These are phyloP conservation scores for Actinidia arguta DNA, from an alignment of 179 eudicot species.

Conservation along the genomic window DNA sequence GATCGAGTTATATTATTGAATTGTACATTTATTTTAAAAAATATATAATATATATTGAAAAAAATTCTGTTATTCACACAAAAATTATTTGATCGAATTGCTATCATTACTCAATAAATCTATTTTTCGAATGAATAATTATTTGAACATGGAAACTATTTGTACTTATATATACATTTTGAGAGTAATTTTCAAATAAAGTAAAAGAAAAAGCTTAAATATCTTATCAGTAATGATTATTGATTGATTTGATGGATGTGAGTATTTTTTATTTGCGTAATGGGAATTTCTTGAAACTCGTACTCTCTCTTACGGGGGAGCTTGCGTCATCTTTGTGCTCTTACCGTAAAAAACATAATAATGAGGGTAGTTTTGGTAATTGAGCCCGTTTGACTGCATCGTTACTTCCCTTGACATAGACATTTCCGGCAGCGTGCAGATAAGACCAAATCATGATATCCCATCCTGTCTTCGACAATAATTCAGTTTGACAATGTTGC, in stretches of 20 bases:
- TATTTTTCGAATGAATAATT: neutral
- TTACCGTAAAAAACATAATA: too few relatives aligned
- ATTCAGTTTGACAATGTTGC: neutral
- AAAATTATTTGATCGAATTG: neutral
- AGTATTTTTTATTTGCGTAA: neutral
- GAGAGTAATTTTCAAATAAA: neutral
- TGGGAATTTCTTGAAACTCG: slow-evolving; percentile 21
- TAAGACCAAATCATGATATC: neutral
- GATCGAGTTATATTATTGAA: too few relatives aligned
- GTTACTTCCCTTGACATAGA: neutral
- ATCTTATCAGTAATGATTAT: slow-evolving; percentile 29
- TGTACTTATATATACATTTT: too few relatives aligned
- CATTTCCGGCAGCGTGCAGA: slow-evolving; percentile 10
- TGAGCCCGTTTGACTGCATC: neutral
- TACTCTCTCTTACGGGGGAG: neutral
- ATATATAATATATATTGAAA: neutral
- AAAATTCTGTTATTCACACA: neutral
- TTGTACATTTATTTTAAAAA: neutral
- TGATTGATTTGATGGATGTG: slow-evolving; percentile 29
- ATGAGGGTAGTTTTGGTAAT: neutral
- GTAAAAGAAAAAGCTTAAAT: neutral
- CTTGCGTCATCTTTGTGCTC: too few relatives aligned
- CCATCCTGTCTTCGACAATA: neutral
- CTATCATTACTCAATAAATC: neutral
- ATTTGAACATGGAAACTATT: too few relatives aligned